phyloP scores from a whole-genome alignment of 164 flowering plant genomes.

The Vitis rupestris region DNA sequence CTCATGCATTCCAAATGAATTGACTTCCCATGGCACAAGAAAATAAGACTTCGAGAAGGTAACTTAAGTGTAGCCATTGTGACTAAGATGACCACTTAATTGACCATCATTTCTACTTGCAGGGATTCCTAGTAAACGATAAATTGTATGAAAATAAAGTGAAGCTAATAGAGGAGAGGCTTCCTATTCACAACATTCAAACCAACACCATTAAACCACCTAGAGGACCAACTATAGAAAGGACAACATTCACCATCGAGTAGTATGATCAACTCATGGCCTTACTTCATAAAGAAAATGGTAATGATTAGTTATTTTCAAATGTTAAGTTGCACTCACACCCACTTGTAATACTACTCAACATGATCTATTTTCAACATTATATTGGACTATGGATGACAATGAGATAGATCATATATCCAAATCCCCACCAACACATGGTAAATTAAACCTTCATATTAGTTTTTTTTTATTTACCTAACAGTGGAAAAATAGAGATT shows the following conservation, averaged over 20 bases:
- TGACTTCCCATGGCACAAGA: background rate
- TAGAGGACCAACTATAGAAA: background rate
- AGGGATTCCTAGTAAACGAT: too few relatives aligned
- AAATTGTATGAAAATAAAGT: too few relatives aligned
- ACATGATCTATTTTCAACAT: background rate
- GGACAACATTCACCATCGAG: background rate
- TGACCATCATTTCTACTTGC: too few relatives aligned
- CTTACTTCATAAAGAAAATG: background rate
- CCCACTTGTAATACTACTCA: background rate
- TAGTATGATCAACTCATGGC: background rate
- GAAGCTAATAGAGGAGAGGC: too few relatives aligned
- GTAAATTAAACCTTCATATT: too few relatives aligned
- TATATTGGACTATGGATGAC: background rate
- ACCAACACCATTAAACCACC: background rate
- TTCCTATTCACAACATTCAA: too few relatives aligned
- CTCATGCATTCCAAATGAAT: background rate
- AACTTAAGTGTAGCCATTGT: too few relatives aligned
- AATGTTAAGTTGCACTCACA: background rate
- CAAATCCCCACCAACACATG: background rate
- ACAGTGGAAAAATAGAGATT: too few relatives aligned
- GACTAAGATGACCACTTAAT: too few relatives aligned
- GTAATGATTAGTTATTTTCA: background rate
- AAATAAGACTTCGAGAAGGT: background rate
- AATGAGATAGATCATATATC: background rate
- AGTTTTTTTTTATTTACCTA: too few relatives aligned